A percentile compares a stretch with the other conserved stretches of the same genome.
Evolutionary conservation across 139 green algal species (phyloP).

Genomic region (Klebsormidium nitens): DNA sequence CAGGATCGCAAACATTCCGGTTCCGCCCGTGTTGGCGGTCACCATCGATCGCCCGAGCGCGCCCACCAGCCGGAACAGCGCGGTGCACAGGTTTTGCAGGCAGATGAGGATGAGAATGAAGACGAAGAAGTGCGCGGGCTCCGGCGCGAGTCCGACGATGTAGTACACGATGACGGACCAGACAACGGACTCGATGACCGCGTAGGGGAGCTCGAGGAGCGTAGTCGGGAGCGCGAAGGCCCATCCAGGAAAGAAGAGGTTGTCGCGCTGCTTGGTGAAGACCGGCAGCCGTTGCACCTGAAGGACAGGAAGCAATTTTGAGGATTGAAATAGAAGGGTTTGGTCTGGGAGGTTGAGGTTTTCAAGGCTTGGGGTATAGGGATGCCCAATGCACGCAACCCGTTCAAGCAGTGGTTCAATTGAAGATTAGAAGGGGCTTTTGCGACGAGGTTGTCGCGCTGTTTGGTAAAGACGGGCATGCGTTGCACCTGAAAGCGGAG

Average conservation of each 20-base stretch:
- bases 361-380: too few relatives aligned
- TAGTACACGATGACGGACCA: not conserved
- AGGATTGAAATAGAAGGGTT: too few relatives aligned
- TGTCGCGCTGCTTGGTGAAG: slow-evolving; percentile 73
- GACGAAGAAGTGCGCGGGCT: slow-evolving; percentile 17
- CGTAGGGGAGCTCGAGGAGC: slow-evolving; percentile 49
- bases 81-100: not conserved
- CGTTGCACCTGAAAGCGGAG: too few relatives aligned
- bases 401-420: too few relatives aligned
- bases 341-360: too few relatives aligned
- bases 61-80: not conserved
- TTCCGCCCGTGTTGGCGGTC: not conserved
- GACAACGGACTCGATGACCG: slow-evolving; percentile 47
- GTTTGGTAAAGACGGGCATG: too few relatives aligned
- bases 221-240: slow-evolving; percentile 37
- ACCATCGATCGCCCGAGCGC: not conserved
- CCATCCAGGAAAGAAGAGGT: slow-evolving; percentile 56
- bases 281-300: slow-evolving; percentile 27
- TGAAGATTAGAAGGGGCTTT: too few relatives aligned
- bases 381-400: too few relatives aligned
- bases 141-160: not conserved
- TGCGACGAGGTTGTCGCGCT: too few relatives aligned
- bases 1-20: slow-evolving; percentile 3
- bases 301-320: too few relatives aligned
- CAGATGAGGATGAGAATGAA: not conserved